These are phyloP conservation scores for Lepidium didymum DNA, from an alignment of 345 rosid genomes.

Conservation along the genomic window DNA sequence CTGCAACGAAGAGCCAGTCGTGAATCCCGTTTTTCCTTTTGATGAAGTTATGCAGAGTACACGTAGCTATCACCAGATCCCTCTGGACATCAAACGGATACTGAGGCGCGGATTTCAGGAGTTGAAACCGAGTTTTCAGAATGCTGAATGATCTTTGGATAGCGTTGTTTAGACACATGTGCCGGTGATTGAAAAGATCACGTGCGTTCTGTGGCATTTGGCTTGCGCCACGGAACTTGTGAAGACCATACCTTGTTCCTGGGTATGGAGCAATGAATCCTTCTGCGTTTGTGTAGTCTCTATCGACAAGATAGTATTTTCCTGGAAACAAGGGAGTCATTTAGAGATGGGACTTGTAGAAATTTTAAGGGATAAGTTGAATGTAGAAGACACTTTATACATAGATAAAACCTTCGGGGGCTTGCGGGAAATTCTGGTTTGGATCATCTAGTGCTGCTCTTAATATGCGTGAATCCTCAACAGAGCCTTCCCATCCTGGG, in stretches of 20 bases:
- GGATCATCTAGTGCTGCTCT: constrained; percentile 74
- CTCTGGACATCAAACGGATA: constrained; percentile 73
- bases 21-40: constrained; percentile 46
- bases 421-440: constrained; percentile 68
- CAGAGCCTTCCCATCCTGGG: constrained; percentile 90
- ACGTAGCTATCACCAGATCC: constrained; percentile 75
- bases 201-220: constrained; percentile 52
- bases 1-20: constrained; percentile 57
- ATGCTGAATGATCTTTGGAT: constrained; percentile 46
- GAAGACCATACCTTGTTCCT: constrained; percentile 46
- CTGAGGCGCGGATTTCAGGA: constrained; percentile 63
- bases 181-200: constrained; percentile 76
- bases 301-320: constrained; percentile 67
- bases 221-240: constrained; percentile 58
- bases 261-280: constrained; percentile 74
- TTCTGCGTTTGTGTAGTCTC: constrained; percentile 47
- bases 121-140: constrained; percentile 65
- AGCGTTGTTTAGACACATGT: constrained; percentile 43
- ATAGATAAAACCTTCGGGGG: constrained; percentile 48
- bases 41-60: constrained; percentile 66
- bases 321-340: constrained; percentile 32
- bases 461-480: constrained; percentile 57
- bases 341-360: not conserved
- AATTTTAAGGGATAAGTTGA: not conserved
- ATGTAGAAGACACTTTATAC: not conserved